Evolutionary conservation across 2,329 filamentous ascomycete species (phyloP).

Genomic region (Neophaeococcomyces aloes): DNA sequence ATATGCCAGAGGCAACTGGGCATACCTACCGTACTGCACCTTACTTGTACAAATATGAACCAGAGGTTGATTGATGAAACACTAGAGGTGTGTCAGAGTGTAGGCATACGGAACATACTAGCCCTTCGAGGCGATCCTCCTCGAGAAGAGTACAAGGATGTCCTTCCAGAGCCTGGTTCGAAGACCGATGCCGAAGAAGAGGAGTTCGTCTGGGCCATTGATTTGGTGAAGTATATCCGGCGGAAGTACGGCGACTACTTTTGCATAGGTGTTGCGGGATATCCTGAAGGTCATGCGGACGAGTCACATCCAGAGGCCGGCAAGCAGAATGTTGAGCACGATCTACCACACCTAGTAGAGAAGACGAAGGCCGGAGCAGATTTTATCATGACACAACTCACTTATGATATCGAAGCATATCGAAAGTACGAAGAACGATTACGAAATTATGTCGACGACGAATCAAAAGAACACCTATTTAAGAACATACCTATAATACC

Average conservation of each 20-base stretch:
- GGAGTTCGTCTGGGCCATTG: constrained; percentile 79
- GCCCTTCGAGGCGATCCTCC: constrained; percentile 87
- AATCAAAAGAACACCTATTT: constrained; percentile 45
- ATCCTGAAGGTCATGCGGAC: constrained; percentile 90
- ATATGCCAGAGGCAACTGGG: constrained; percentile 86
- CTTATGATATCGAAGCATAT: constrained; percentile 83
- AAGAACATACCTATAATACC: constrained; percentile 82
- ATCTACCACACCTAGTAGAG: constrained; percentile 79
- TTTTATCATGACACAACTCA: constrained; percentile 97
- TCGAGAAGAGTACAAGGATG: constrained; percentile 72
- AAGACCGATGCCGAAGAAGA: constrained; percentile 29
- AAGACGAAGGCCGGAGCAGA: constrained; percentile 88
- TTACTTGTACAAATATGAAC: constrained; percentile 98
- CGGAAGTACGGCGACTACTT: constrained; percentile 86
- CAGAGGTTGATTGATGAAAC: constrained; percentile 74
- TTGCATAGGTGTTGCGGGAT: constrained; percentile 86
- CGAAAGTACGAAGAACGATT: constrained; percentile 66
- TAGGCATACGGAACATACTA: constrained; percentile 89
- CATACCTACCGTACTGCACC: constrained; percentile 86
- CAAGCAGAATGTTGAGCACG: constrained; percentile 48
- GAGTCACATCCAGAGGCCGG: constrained; percentile 71
- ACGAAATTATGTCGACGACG: constrained; percentile 67
- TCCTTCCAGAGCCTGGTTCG: constrained; percentile 51
- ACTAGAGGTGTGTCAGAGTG: constrained; percentile 75
- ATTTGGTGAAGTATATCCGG: constrained; percentile 82